A percentile compares a stretch with the other conserved stretches of the same genome.
Conservation (phyloP, 352 stramenopile genomes). For the Globisporangium sylvaticum region DNA sequence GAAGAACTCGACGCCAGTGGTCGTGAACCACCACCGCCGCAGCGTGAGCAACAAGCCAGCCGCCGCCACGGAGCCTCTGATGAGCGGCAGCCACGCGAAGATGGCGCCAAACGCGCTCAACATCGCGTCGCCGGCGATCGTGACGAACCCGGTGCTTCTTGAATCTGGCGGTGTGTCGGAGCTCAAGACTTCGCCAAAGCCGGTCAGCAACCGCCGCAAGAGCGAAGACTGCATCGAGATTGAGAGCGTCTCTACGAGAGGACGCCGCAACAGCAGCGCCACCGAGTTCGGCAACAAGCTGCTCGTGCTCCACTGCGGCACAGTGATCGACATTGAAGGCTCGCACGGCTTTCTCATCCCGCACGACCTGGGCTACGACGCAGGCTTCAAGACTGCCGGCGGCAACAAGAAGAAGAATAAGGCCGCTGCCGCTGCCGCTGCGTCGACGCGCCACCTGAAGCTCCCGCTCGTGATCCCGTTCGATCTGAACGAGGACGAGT, state of each 20-base stretch:
- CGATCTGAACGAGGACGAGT: slow-evolving; percentile 44
- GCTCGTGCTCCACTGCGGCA: slow-evolving; percentile 70
- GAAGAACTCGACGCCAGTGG: slow-evolving; percentile 16
- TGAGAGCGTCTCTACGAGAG: slow-evolving; percentile 8
- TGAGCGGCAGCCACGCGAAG: slow-evolving; percentile 20
- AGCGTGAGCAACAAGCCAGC: slow-evolving; percentile 11
- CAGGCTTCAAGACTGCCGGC: slow-evolving; percentile 10
- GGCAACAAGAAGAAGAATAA: slow-evolving; percentile 15
- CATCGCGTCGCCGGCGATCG: slow-evolving; percentile 36
- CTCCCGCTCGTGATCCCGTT: slow-evolving; percentile 73
- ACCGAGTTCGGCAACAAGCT: slow-evolving; percentile 46
- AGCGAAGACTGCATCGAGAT: slow-evolving; percentile 18
- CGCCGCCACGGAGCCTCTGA: slow-evolving; percentile 12
- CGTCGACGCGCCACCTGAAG: slow-evolving; percentile 26
- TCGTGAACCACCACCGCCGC: slow-evolving; percentile 17
- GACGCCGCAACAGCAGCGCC: slow-evolving; percentile 22
- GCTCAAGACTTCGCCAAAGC: slow-evolving; percentile 7
- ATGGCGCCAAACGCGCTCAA: slow-evolving; percentile 25
- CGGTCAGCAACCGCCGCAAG: slow-evolving; percentile 8
- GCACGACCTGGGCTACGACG: slow-evolving; percentile 48
- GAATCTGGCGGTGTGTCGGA: slow-evolving; percentile 16
- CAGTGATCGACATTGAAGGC: slow-evolving; percentile 74
- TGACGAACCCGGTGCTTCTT: slow-evolving; percentile 18
- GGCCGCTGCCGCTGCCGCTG: not conserved
- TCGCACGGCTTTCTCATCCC: slow-evolving; percentile 75